Evolutionary conservation across 306 rosid species (phyloP).

Genomic region (Corylus heterophylla): DNA sequence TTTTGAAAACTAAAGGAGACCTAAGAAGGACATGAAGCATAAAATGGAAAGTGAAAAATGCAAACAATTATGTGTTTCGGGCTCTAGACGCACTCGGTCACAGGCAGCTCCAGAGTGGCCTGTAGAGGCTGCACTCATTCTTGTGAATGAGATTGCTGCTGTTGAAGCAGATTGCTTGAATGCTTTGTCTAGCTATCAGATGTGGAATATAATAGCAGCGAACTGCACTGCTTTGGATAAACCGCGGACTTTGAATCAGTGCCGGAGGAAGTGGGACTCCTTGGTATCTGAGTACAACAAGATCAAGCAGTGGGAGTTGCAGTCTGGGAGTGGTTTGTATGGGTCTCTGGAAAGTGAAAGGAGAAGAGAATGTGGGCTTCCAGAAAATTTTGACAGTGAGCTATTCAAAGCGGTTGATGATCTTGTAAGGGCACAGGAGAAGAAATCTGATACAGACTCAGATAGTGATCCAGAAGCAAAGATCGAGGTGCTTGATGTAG

Average conservation of each 20-base stretch:
- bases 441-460: constrained; percentile 43
- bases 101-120: constrained; percentile 73
- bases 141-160: constrained; percentile 68
- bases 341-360: constrained; percentile 34
- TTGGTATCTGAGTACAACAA: constrained; percentile 31
- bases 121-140: constrained; percentile 50
- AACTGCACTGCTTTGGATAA: constrained; percentile 64
- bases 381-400: constrained; percentile 51
- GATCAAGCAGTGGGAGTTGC: constrained; percentile 31
- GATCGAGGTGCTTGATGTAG: constrained; percentile 39
- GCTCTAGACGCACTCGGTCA: constrained; percentile 55
- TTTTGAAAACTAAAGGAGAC: neutral
- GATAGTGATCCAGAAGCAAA: constrained; percentile 57
- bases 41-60: constrained; percentile 21
- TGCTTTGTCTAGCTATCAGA: constrained; percentile 50
- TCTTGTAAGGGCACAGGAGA: constrained; percentile 44
- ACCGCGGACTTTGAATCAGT: constrained; percentile 51
- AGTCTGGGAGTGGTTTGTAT: constrained; percentile 22
- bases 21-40: neutral
- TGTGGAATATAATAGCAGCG: constrained; percentile 54
- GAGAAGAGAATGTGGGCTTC: constrained; percentile 43
- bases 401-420: constrained; percentile 45
- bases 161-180: constrained; percentile 73
- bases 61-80: constrained; percentile 9
- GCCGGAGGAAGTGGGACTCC: constrained; percentile 71